These are phyloP conservation scores for Phytophthora rubi DNA, from an alignment of 352 stramenopile species.

Conservation along the genomic window DNA sequence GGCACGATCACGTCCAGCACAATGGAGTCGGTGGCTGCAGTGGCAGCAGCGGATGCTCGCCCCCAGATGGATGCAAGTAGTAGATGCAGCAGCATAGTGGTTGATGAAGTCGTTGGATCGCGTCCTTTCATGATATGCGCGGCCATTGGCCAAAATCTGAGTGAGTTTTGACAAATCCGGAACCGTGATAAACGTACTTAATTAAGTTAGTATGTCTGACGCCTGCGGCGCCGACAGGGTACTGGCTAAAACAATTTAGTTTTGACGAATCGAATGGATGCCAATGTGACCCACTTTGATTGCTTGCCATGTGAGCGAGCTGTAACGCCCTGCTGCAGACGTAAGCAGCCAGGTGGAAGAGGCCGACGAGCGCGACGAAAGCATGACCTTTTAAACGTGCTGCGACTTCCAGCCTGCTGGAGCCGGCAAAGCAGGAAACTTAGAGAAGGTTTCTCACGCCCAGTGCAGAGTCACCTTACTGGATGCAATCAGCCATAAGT, in stretches of 20 bases:
- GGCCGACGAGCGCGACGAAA: not conserved
- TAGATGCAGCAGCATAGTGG: constrained; percentile 18
- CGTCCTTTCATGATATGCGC: constrained; percentile 13
- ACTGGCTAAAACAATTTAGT: not conserved
- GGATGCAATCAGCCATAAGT: not conserved
- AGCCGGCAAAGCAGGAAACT: not conserved
- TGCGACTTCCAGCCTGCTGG: not conserved
- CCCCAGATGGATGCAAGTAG: not conserved
- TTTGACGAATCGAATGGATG: not conserved
- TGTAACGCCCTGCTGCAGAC: constrained; percentile 2
- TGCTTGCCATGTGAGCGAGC: not conserved
- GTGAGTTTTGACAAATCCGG: constrained; percentile 19
- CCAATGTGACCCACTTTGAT: not conserved
- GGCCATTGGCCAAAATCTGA: constrained; percentile 14
- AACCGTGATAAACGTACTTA: too few relatives aligned
- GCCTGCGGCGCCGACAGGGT: too few relatives aligned
- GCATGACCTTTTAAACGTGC: not conserved
- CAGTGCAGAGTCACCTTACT: constrained; percentile 3
- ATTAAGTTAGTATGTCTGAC: too few relatives aligned
- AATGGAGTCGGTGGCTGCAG: constrained; percentile 1
- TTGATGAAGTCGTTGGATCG: constrained; percentile 12
- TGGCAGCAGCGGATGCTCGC: not conserved
- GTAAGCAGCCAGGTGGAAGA: constrained; percentile 6
- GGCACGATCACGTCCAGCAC: constrained; percentile 41
- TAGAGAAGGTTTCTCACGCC: not conserved